Conservation (phyloP, 2,329 filamentous ascomycete species). For the Ustulina deusta region DNA sequence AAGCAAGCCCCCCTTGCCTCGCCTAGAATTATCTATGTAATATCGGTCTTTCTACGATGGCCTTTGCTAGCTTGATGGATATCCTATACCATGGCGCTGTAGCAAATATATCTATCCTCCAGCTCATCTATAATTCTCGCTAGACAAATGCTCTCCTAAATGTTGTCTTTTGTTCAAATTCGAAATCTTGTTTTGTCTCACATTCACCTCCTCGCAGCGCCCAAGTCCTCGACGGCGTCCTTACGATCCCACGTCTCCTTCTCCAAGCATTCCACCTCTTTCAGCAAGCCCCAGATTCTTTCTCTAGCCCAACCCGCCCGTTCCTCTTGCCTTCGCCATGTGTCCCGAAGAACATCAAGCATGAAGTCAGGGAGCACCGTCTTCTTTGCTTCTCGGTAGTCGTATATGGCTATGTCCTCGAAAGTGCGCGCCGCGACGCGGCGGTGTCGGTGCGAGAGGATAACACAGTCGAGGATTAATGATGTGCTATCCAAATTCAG, state of each 20-base stretch:
- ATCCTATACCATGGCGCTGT: neutral
- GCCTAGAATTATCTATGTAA: neutral
- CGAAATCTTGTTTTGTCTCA: neutral
- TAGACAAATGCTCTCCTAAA: neutral
- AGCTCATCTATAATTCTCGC: constrained; percentile 9
- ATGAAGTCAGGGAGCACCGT: constrained; percentile 70
- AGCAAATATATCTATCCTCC: constrained; percentile 1
- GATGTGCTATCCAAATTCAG: constrained; percentile 49
- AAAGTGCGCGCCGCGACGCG: constrained; percentile 78
- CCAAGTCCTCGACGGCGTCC: constrained; percentile 78
- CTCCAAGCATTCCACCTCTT: constrained; percentile 73
- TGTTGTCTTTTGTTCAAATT: neutral
- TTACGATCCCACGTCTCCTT: constrained; percentile 77
- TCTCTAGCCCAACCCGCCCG: constrained; percentile 64
- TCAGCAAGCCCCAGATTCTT: constrained; percentile 68
- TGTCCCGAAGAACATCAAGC: constrained; percentile 68
- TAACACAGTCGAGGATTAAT: constrained; percentile 70
- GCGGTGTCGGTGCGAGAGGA: constrained; percentile 81
- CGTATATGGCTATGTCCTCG: constrained; percentile 85
- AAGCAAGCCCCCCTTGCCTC: neutral
- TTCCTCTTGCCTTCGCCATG: constrained; percentile 71
- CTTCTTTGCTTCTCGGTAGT: constrained; percentile 72
- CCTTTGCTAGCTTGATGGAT: neutral
- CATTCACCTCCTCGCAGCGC: constrained; percentile 45
- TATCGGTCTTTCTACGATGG: neutral